Evolutionary conservation across 192 early-diverging fungal genomes (phyloP), one percentile per base, ranked within the genome.

Genomic region (Backusella parvicylindrica): DNA sequence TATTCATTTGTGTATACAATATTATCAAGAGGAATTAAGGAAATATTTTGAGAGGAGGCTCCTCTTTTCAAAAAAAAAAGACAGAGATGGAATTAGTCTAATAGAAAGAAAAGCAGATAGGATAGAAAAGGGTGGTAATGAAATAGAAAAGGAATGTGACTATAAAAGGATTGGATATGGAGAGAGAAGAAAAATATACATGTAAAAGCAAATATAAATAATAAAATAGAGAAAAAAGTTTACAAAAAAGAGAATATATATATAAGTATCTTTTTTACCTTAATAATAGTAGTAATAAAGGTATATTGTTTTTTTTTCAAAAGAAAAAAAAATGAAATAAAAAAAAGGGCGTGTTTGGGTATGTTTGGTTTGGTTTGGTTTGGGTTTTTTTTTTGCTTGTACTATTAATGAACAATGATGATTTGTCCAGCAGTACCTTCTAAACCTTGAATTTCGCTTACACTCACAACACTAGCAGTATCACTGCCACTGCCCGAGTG

Each of bases 401-500:
- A 11, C 9, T 70, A 32, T 72, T 64, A 81, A 35, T 81, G 79
- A 36, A 81, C 79, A 60, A 81, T 81, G 5, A 81, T 75, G 38
- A 81, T 76, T 56, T 81, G 79, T 15, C 75, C 68, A 37, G 68
- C 60, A 30, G 33, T 70, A 9, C 79, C 75, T 49, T 76, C 79
- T 6, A 81, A 15, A 37, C 79, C 79, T 65, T 76, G 75, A 8
- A 81, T 68, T 26, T 81, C 79, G 56, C 75, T 76, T n/a, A 81
- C 38, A 64, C 79, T 81, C 36, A 81, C 79, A 32, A 76, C 50
- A 36, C 79, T 81, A 21, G 70, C 75, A 3, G 79, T 74, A 37
- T 81, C 79, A 65, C 79, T 81, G 8, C 64, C 73, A 56, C 73
- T 79, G 9, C 77, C 77, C 3, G 79, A 72, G 76, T 81, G 79